A percentile compares a stretch with the other conserved stretches of the same genome.
Conservation (phyloP, 345 rosid genomes). For the Pistacia atlantica region DNA sequence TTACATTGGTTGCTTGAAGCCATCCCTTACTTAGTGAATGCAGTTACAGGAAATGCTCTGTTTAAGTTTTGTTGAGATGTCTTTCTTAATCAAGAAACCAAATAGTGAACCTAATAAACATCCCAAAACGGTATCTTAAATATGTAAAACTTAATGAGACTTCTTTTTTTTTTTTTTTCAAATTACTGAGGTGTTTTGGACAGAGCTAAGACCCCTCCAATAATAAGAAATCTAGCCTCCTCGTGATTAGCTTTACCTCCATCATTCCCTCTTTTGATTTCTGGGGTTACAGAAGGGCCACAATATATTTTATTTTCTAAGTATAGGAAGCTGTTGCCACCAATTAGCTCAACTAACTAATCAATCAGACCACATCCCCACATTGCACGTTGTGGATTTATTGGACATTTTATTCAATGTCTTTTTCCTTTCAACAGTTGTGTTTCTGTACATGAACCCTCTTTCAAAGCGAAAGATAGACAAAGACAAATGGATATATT, state of each 20-base stretch:
- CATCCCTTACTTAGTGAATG: not conserved
- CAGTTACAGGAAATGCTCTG: not conserved
- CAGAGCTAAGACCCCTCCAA: not conserved
- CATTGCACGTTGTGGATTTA: not conserved
- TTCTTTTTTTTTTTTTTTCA: too few species aligned
- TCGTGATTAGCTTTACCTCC: constrained; percentile 9
- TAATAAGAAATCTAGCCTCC: not conserved
- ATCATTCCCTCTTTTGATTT: too few species aligned
- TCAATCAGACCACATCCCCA: constrained; percentile 1
- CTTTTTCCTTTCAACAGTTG: constrained; percentile 8
- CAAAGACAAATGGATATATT: not conserved
- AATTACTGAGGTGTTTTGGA: too few species aligned
- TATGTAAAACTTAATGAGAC: too few species aligned
- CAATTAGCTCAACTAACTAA: not conserved
- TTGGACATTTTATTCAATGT: not conserved
- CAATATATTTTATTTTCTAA: not conserved
- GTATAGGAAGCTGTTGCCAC: not conserved
- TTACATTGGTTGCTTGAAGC: not conserved
- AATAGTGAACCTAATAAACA: not conserved
- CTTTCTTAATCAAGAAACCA: not conserved
- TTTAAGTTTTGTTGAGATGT: not conserved
- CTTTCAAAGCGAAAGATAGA: not conserved
- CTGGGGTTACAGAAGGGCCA: not conserved
- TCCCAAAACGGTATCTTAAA: too few species aligned
- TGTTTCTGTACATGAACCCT: not conserved